Conservation (phyloP, 2,329 filamentous ascomycete species). For the Tolypocladium pustulatum region DNA sequence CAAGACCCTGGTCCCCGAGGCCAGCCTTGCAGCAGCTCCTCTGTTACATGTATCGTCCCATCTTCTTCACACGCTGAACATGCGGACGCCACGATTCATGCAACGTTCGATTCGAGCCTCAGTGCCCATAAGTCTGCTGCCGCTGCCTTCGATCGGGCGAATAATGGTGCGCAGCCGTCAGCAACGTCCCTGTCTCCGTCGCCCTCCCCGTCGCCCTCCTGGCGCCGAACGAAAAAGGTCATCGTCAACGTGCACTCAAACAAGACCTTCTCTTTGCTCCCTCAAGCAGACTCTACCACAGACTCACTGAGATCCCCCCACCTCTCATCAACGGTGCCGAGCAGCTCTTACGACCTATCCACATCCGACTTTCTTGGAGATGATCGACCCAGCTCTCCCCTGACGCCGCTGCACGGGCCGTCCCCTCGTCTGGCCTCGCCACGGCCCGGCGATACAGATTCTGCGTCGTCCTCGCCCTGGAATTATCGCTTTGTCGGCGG, state of each 20-base stretch:
- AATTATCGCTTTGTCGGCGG: constrained; percentile 45
- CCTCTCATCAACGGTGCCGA: constrained; percentile 34
- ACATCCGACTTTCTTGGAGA: constrained; percentile 38
- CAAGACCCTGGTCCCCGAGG: background rate
- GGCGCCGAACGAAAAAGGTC: constrained; percentile 20
- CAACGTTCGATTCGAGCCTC: background rate
- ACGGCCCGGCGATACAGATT: background rate
- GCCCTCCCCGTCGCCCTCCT: constrained; percentile 12
- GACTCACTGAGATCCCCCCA: constrained; percentile 27
- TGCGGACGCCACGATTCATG: background rate
- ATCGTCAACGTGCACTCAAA: constrained; percentile 45
- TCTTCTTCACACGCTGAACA: background rate
- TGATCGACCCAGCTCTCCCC: constrained; percentile 36
- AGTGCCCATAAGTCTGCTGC: background rate
- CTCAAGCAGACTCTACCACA: constrained; percentile 18
- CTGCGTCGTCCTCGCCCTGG: constrained; percentile 30
- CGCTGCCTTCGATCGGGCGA: background rate
- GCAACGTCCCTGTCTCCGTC: constrained; percentile 1
- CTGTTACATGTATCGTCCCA: background rate
- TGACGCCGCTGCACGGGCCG: constrained; percentile 35
- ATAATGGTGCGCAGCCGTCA: background rate
- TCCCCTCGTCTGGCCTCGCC: constrained; percentile 5
- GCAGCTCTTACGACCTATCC: constrained; percentile 34
- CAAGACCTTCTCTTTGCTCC: constrained; percentile 46
- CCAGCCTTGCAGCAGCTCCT: background rate